Evolutionary conservation across 768 basidiomycete genomes (phyloP), one percentile per base, ranked within the genome.

Genomic region (Amanita exitialis): DNA sequence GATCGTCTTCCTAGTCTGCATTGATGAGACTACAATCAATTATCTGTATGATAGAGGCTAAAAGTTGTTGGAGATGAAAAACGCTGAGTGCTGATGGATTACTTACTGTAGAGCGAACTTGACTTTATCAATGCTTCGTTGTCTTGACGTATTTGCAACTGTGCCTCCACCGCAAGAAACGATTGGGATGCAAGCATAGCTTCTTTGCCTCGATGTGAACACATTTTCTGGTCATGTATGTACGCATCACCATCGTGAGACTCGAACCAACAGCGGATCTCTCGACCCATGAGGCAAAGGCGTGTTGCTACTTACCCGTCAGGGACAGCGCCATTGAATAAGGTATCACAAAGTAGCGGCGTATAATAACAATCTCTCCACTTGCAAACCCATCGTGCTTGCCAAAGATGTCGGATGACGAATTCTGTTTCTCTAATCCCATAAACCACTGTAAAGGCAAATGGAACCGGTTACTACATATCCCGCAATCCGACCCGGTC

Each of bases 371-470:
- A 32, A 51, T 44, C 28, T 39, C 37, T 23, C 42, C 18, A n/a
- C 34, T 25, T 39, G 10, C 21, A 44, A 9, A 50, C 12, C 30
- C 41, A 32, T 16, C n/a, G 16, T 41, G n/a, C 37, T 49, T 18
- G 21, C 47, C 28, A 45, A 35, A 56, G 53, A 65, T 66, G 59
- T 51, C 62, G 43, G 44, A 62, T 46, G 72, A 74, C 64, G 69
- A 72, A 36, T 70, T 70, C 58, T 68, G 66, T 54, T 61, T 75
- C 51, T 66, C 70, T 48, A 71, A 76, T 56, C 71, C 71, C 12
- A 62, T 66, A 41, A 69, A 67, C 57, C 67, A 75, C 49, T 53
- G 57, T 25, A 62, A 64, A 52, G 66, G 68, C 41, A 67, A 66
- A 58, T 67, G 66, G 55, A 73, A 64, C 54, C 69, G 77, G 54